Conservation (phyloP, 495 filamentous ascomycete genomes). For the Penicillium dipodomyicola region DNA sequence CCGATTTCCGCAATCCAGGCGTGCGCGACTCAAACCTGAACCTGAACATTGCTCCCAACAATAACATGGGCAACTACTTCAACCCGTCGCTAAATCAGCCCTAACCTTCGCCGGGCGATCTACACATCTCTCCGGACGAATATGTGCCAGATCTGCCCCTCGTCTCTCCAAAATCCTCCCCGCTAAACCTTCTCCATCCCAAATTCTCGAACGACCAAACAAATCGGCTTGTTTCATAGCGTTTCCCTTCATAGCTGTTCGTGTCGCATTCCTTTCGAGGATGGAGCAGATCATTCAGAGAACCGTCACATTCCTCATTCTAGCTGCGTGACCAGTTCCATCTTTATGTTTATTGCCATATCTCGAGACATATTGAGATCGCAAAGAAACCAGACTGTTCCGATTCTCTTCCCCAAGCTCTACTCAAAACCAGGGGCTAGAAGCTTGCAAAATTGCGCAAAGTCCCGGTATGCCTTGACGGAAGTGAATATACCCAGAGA, state of each 20-base stretch:
- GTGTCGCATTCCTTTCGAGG: background rate
- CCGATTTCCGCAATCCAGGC: background rate
- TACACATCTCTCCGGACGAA: background rate
- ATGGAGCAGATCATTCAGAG: background rate
- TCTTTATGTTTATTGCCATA: slow-evolving; percentile 4
- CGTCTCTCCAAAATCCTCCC: background rate
- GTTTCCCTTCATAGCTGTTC: background rate
- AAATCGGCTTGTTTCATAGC: background rate
- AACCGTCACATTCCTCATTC: background rate
- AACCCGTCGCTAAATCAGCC: background rate
- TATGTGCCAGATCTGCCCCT: background rate
- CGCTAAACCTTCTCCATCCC: background rate
- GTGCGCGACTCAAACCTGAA: background rate
- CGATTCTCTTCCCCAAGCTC: background rate
- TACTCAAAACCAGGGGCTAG: background rate
- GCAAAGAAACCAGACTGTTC: slow-evolving; percentile 1
- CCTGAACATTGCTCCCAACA: background rate
- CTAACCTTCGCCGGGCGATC: background rate
- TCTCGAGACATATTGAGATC: slow-evolving; percentile 6
- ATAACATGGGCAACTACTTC: slow-evolving; percentile 5
- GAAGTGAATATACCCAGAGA: background rate
- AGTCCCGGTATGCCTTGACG: background rate
- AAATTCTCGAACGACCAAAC: background rate
- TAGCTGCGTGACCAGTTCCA: slow-evolving; percentile 1
- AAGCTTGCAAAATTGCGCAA: background rate